Conservation (phyloP, 768 basidiomycete species). For the Guyanaporus albipodus region DNA sequence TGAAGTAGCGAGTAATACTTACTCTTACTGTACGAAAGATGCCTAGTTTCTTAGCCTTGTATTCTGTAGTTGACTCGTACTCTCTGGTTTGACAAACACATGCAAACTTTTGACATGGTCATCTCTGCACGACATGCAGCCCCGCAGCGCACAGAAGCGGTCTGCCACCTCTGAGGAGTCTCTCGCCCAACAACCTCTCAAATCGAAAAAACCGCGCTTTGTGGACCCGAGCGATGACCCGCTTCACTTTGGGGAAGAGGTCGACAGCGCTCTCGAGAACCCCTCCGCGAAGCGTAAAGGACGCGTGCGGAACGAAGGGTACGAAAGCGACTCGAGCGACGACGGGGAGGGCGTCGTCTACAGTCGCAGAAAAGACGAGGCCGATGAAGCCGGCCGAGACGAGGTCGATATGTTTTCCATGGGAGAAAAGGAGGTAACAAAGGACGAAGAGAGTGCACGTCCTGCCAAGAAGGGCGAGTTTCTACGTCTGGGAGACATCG, state of each 20-base stretch:
- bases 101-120: constrained; percentile 13
- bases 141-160: constrained; percentile 41
- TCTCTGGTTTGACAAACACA: constrained; percentile 24
- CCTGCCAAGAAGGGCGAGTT: constrained; percentile 67
- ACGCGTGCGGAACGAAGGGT: constrained; percentile 79
- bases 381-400: constrained; percentile 56
- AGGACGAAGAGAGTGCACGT: constrained; percentile 35
- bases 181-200: constrained; percentile 25
- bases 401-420: constrained; percentile 81
- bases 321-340: constrained; percentile 92
- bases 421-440: constrained; percentile 55
- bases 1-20: background rate
- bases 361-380: constrained; percentile 60
- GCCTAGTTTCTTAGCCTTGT: too few species aligned
- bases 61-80: too few species aligned
- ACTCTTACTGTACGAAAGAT: background rate
- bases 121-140: constrained; percentile 27
- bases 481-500: constrained; percentile 89
- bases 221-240: constrained; percentile 75
- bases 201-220: constrained; percentile 71
- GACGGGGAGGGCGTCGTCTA: constrained; percentile 91
- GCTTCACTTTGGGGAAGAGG: constrained; percentile 70
- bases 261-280: constrained; percentile 69
- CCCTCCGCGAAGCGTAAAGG: constrained; percentile 61
- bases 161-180: constrained; percentile 37